phyloP scores from a whole-genome alignment of 139 green algal species.

The Ettlia oleoabundans region DNA sequence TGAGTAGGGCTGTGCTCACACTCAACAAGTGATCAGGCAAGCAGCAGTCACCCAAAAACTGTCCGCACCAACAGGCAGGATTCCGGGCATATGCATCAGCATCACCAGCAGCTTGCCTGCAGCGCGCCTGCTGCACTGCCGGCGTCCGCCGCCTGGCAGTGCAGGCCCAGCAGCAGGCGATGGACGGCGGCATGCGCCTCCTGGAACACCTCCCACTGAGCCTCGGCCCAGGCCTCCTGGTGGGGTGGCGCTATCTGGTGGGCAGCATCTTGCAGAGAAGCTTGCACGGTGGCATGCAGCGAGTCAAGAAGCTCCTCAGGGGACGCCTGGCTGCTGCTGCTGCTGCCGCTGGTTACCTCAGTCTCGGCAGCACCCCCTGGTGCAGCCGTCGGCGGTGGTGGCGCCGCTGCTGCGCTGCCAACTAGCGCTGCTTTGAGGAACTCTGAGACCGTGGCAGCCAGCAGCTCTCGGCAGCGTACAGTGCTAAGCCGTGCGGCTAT shows the following conservation, averaged over 20 bases:
- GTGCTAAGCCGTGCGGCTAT: conserved; percentile 15
- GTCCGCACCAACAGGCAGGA: neutral
- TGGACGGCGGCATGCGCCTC: neutral
- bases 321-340: neutral
- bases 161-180: conserved; percentile 8
- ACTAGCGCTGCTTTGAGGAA: conserved; percentile 14
- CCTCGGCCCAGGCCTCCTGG: neutral
- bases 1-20: too few relatives aligned
- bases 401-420: neutral
- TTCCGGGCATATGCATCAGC: neutral
- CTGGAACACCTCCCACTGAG: conserved; percentile 23
- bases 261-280: conserved; percentile 5
- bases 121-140: neutral
- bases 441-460: conserved; percentile 2
- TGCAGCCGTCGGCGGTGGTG: neutral
- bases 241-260: neutral
- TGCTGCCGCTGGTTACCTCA: too few relatives aligned
- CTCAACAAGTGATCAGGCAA: too few relatives aligned
- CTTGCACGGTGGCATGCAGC: neutral
- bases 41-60: too few relatives aligned
- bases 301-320: conserved; percentile 1
- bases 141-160: neutral
- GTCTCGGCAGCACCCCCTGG: too few relatives aligned
- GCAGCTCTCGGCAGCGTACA: conserved; percentile 17
- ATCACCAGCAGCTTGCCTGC: neutral